A percentile compares a stretch with the other conserved stretches of the same genome.
These are phyloP conservation scores for Tremellales sp. DNA, from an alignment of 1,284 basidiomycete genomes.

Conservation along the genomic window DNA sequence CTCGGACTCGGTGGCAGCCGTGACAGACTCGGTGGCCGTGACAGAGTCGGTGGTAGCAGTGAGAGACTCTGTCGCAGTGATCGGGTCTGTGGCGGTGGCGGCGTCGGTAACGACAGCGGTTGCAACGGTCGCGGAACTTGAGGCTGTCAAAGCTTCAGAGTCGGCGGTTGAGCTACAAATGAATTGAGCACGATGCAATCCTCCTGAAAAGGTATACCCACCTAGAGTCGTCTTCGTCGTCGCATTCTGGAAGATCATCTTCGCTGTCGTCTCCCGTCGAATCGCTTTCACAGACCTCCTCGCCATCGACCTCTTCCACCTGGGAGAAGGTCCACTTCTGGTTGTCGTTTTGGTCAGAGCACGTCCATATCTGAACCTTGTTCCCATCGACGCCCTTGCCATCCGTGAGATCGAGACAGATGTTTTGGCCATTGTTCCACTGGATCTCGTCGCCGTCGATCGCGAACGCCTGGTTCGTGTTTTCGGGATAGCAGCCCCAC, in stretches of 20 bases:
- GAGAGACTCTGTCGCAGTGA: constrained; percentile 4
- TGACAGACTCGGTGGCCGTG: neutral
- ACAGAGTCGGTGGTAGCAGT: constrained; percentile 1
- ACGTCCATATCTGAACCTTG: constrained; percentile 32
- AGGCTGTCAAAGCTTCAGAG: no score
- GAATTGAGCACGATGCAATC: no score
- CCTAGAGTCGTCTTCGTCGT: no score
- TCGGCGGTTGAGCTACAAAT: no score
- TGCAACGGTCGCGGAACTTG: constrained; percentile 2
- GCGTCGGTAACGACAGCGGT: constrained; percentile 3
- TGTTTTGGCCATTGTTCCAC: constrained; percentile 23
- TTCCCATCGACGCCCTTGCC: constrained; percentile 22
- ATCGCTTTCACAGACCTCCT: constrained; percentile 16
- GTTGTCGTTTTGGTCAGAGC: constrained; percentile 33
- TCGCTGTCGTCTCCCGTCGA: neutral
- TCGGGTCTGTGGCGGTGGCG: constrained; percentile 5
- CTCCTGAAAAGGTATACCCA: no score
- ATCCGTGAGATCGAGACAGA: constrained; percentile 34
- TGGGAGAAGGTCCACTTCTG: constrained; percentile 38
- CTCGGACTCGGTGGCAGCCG: neutral
- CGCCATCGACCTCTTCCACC: constrained; percentile 32
- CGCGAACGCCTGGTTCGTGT: constrained; percentile 36
- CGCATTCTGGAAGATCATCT: no score
- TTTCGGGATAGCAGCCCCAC: constrained; percentile 35
- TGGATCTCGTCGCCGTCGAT: constrained; percentile 23